Evolutionary conservation across 1,284 basidiomycete species (phyloP).

Genomic region (Papiliotrema flavescens): DNA sequence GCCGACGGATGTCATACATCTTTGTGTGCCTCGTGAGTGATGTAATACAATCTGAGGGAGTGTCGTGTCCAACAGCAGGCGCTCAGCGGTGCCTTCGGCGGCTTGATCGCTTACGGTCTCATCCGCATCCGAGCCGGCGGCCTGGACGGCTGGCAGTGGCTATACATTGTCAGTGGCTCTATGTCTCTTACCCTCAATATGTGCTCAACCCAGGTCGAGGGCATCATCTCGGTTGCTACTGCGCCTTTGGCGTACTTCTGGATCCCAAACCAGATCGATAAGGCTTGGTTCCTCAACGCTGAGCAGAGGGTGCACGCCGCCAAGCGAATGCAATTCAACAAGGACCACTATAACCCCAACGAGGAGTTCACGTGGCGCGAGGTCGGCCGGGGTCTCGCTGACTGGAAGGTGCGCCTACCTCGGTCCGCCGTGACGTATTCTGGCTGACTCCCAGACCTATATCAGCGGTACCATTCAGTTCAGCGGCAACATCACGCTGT

Average conservation of each 20-base stretch:
- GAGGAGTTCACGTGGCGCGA: conserved; percentile 18
- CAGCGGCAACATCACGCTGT: conserved; percentile 18
- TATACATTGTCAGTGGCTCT: not conserved
- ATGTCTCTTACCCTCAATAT: no score
- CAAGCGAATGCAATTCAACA: conserved; percentile 5
- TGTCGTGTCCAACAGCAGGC: conserved; percentile 20
- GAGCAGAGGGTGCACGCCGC: conserved; percentile 11
- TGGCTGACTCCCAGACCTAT: not conserved
- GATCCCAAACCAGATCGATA: conserved; percentile 7
- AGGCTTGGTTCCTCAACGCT: conserved; percentile 12
- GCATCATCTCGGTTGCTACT: not conserved
- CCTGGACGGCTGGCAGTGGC: conserved; percentile 5
- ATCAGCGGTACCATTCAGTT: conserved; percentile 19
- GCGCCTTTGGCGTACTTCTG: not conserved
- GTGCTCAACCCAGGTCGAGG: not conserved
- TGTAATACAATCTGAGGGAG: no score
- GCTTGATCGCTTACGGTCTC: conserved; percentile 5
- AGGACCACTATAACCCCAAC: conserved; percentile 8
- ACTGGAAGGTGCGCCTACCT: no score
- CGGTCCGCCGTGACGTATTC: no score
- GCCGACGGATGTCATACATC: conserved; percentile 17
- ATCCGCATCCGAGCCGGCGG: not conserved
- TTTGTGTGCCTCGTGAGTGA: conserved; percentile 12
- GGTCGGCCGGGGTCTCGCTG: not conserved
- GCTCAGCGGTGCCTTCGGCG: conserved; percentile 4